Evolutionary conservation across 1,139 yeast species (phyloP).

Genomic region (Sugiyamaella novakii): DNA sequence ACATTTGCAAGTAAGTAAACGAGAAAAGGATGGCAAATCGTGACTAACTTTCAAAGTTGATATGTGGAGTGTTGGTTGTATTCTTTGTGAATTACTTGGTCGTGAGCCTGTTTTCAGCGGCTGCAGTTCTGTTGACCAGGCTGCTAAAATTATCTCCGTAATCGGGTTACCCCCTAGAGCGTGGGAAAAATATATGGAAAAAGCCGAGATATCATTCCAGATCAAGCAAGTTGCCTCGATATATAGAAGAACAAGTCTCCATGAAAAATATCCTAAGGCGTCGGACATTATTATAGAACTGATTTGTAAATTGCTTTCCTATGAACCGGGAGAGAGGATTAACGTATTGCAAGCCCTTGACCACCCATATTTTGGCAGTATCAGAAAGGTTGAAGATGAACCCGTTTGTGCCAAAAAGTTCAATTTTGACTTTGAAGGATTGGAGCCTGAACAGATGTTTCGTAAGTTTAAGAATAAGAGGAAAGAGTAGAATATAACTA

Average conservation of each 20-base stretch:
- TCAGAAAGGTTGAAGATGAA: constrained; percentile 87
- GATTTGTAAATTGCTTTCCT: constrained; percentile 67
- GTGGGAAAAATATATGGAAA: constrained; percentile 18
- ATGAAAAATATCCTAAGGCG: constrained; percentile 66
- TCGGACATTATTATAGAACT: constrained; percentile 74
- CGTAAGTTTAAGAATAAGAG: constrained; percentile 50
- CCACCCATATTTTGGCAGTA: constrained; percentile 76
- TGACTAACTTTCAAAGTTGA: constrained; percentile 54
- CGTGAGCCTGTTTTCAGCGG: constrained; percentile 86
- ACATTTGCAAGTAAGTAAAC: constrained; percentile 40
- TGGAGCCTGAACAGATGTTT: constrained; percentile 15
- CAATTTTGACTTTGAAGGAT: constrained; percentile 71
- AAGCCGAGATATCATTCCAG: constrained; percentile 24
- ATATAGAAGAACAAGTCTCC: constrained; percentile 55
- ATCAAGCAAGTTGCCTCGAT: constrained; percentile 24
- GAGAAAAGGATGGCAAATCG: background rate
- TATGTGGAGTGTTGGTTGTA: constrained; percentile 94
- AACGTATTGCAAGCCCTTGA: constrained; percentile 79
- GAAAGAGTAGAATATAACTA: constrained; percentile 30
- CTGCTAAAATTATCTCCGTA: constrained; percentile 72
- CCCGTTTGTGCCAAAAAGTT: constrained; percentile 72
- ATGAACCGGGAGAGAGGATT: constrained; percentile 77
- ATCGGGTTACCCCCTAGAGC: constrained; percentile 77
- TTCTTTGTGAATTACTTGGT: constrained; percentile 81
- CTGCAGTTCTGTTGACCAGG: constrained; percentile 78